These are phyloP conservation scores for Pinus albicaulis DNA, from an alignment of 75 land plant genomes.

Conservation along the genomic window DNA sequence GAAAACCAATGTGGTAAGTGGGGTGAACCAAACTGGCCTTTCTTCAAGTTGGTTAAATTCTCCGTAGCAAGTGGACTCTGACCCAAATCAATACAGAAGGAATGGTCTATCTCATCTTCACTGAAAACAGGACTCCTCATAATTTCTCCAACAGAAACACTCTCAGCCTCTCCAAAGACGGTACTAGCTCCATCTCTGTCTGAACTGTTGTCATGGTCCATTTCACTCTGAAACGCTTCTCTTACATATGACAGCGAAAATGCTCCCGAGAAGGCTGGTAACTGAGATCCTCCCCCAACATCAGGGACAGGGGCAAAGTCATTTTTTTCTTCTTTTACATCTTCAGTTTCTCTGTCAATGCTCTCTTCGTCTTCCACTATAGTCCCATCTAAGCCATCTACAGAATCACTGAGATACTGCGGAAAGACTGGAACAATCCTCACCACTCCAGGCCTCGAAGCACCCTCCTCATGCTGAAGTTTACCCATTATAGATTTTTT, in stretches of 20 bases:
- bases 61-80: conserved; percentile 66
- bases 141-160: conserved; percentile 61
- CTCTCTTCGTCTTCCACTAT: conserved; percentile 11
- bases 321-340: conserved; percentile 18
- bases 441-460: conserved; percentile 74
- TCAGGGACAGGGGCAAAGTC: conserved; percentile 15
- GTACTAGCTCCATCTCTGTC: conserved; percentile 72
- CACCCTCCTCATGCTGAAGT: conserved; percentile 53
- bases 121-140: conserved; percentile 77
- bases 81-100: conserved; percentile 71
- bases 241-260: conserved; percentile 62
- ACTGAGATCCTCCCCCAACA: conserved; percentile 27
- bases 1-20: conserved; percentile 58
- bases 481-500: conserved; percentile 75
- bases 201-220: conserved; percentile 65
- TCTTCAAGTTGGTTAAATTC: conserved; percentile 25
- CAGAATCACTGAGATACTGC: conserved; percentile 54
- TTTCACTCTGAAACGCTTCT: conserved; percentile 61
- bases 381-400: conserved; percentile 54
- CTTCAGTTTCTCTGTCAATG: conserved; percentile 45
- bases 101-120: conserved; percentile 76
- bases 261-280: conserved; percentile 81
- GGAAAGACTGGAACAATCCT: conserved; percentile 63
- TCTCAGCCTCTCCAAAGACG: conserved; percentile 72
- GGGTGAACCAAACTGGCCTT: conserved; percentile 37